Conservation (phyloP, 2,329 filamentous ascomycete species). For the Pestalotiopsis sp. region DNA sequence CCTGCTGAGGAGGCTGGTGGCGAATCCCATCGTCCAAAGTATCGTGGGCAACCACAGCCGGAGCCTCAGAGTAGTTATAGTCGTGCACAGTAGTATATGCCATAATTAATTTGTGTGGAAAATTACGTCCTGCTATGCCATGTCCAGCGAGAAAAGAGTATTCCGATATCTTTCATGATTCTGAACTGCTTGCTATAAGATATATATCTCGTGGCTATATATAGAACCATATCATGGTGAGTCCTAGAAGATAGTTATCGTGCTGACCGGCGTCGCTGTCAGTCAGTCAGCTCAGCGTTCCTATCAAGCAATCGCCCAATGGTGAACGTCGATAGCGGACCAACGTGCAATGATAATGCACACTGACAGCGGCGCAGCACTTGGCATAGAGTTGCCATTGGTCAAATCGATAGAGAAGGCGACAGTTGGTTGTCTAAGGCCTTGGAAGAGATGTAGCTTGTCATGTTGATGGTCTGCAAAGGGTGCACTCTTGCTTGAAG, state of each 20-base stretch:
- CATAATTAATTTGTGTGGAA: background rate
- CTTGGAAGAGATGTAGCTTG: background rate
- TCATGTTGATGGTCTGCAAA: background rate
- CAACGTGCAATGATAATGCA: background rate
- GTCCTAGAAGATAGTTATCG: background rate
- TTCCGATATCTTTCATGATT: background rate
- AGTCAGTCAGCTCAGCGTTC: background rate
- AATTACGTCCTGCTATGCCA: background rate
- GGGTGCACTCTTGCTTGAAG: background rate
- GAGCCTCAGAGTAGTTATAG: background rate
- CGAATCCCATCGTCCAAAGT: background rate
- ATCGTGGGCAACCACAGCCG: background rate
- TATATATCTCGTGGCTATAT: background rate
- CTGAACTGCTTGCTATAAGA: background rate
- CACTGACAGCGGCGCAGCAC: background rate
- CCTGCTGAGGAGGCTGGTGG: background rate
- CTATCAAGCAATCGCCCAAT: background rate
- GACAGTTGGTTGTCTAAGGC: background rate
- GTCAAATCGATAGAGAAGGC: background rate
- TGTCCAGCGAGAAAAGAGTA: background rate
- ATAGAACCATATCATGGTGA: background rate
- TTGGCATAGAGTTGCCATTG: background rate
- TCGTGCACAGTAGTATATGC: conserved; percentile 9
- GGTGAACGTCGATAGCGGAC: background rate
- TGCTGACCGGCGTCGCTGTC: background rate